Evolutionary conservation across 371 early-diverging fungal genomes (phyloP), one percentile per base, ranked within the genome.

Genomic region (Rhizopus stolonifer): DNA sequence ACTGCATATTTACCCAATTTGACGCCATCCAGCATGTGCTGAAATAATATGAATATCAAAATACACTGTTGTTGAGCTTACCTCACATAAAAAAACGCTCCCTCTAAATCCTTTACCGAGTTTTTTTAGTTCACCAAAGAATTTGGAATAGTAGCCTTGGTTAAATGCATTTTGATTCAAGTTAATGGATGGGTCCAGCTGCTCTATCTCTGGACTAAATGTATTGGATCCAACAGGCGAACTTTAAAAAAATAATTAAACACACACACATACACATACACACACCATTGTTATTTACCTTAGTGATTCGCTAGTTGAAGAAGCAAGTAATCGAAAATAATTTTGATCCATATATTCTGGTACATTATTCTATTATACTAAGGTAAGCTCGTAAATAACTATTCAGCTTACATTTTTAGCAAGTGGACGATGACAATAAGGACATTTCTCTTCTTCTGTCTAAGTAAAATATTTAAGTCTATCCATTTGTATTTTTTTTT

Each of bases 101-200:
- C 98, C 98, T 15, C 97, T 77, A 54, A 83, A 83, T 0, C 98
- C 98, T 47, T 91, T 79, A 10, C 98, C 98, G 1, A 98, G 74
- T 59, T 91, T 90, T 40, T 77, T 79, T 49, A 81, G 73, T 59
- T 97, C 95, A 2, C 86, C 78, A 65, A 98, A 98, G 65, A 98
- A 98, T 6, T 91, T 84, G n/a, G 84, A 80, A 61, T 98, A 98
- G 61, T 98, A 98, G 0, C 97, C 97, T 58, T 91, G 87, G 56
- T 92, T 92, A 49, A 91, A 87, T 4, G 86, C 82, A 49, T 78
- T 74, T 19, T 67, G 70, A 22, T 72, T 72, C 18, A 78, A 26
- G 42, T 63, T 23, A 11, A 59, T 54, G 6, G 39, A 15, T 42
- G 42, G 42, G 18, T 45, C 14, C 17, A 50, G n/a, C 4, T 39